Percentiles rank a stretch among this genome's conserved stretches.
These are phyloP conservation scores for Samsoniella hepiali DNA, from an alignment of 2,329 filamentous ascomycete genomes.

Conservation along the genomic window DNA sequence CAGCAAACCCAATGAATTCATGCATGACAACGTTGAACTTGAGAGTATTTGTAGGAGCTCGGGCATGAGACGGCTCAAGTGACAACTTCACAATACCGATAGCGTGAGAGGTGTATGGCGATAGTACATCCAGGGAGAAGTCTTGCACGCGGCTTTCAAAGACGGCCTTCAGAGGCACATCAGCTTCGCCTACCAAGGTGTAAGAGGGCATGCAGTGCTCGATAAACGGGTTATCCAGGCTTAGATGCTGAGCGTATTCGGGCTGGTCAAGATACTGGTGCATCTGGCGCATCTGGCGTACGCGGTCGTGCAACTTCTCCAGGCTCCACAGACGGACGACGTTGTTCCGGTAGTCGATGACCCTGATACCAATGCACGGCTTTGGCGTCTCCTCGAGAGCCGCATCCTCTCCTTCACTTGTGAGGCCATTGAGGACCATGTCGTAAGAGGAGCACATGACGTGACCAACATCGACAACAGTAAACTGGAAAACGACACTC, in stretches of 20 bases:
- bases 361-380: slow-evolving; percentile 84
- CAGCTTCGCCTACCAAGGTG: slow-evolving; percentile 86
- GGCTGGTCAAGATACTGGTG: slow-evolving; percentile 95
- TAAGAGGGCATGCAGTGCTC: slow-evolving; percentile 90
- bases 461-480: slow-evolving; percentile 84
- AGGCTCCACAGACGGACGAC: slow-evolving; percentile 93
- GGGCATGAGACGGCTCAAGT: slow-evolving; percentile 87
- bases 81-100: slow-evolving; percentile 89
- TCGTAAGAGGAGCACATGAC: slow-evolving; percentile 92
- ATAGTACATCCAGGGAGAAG: slow-evolving; percentile 85
- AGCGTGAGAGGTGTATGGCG: slow-evolving; percentile 86
- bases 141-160: slow-evolving; percentile 95
- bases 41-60: slow-evolving; percentile 84
- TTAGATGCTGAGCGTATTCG: slow-evolving; percentile 90
- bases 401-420: slow-evolving; percentile 77
- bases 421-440: slow-evolving; percentile 87
- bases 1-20: slow-evolving; percentile 88
- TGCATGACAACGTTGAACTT: slow-evolving; percentile 99
- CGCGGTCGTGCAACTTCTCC: slow-evolving; percentile 82
- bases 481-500: slow-evolving; percentile 90
- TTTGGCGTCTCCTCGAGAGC: slow-evolving; percentile 78
- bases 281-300: slow-evolving; percentile 92
- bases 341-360: slow-evolving; percentile 83
- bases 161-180: slow-evolving; percentile 87
- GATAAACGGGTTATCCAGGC: slow-evolving; percentile 87